Conservation (phyloP, 371 early-diverging fungal species). For the Haplosporangium sp. region DNA sequence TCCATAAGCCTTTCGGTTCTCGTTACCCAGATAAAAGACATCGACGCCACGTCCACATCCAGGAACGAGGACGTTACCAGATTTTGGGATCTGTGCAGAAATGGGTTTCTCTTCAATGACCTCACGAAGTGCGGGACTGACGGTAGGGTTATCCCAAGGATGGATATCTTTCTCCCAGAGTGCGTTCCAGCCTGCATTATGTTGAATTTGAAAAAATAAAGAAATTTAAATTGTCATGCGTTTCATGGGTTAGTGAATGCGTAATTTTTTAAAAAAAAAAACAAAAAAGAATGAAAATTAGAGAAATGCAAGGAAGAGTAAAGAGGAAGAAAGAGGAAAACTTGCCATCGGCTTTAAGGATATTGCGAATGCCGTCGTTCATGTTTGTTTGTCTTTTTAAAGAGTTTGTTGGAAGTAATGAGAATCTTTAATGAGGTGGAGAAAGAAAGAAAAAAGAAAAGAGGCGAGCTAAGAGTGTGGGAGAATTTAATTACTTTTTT, state of each 20-base stretch:
- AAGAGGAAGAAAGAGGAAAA: neutral
- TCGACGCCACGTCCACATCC: constrained; percentile 91
- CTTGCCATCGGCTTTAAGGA: constrained; percentile 38
- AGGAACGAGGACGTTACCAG: constrained; percentile 81
- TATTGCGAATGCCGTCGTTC: constrained; percentile 23
- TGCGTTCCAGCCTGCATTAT: constrained; percentile 61
- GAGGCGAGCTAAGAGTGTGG: too few species aligned
- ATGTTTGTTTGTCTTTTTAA: constrained; percentile 10
- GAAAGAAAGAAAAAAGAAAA: too few species aligned
- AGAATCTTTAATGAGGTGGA: too few species aligned
- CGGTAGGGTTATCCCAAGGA: constrained; percentile 73
- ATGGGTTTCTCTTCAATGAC: constrained; percentile 70
- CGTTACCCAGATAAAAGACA: constrained; percentile 75
- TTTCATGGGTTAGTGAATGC: neutral
- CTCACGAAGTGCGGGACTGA: constrained; percentile 74
- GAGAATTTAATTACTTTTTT: too few species aligned
- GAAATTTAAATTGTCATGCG: neutral
- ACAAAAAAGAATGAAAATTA: neutral
- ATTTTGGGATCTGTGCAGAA: constrained; percentile 63
- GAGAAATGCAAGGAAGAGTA: neutral
- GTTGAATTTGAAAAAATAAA: neutral
- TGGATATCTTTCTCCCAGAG: constrained; percentile 67
- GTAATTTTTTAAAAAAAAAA: neutral
- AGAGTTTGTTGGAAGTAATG: too few species aligned
- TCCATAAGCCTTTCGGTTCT: constrained; percentile 70